Evolutionary conservation across 169 alveolate genomes (phyloP).

Genomic region (Cryptosporidium sp.): DNA sequence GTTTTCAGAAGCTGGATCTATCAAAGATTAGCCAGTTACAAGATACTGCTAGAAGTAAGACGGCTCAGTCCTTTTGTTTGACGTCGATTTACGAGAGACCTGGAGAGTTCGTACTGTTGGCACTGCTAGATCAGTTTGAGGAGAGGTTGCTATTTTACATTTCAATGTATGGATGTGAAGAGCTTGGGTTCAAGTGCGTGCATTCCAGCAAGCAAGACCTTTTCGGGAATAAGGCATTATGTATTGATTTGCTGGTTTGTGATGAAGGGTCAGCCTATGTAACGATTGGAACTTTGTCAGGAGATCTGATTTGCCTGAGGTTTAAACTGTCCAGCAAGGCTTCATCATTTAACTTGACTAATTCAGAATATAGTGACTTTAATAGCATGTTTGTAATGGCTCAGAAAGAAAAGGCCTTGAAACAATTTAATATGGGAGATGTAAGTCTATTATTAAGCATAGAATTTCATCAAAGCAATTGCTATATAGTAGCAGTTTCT

Average conservation of each 20-base stretch:
- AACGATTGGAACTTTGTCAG: slow-evolving; percentile 37
- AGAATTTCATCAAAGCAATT: background rate
- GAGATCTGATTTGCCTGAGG: slow-evolving; percentile 38
- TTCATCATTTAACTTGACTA: background rate
- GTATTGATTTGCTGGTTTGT: background rate
- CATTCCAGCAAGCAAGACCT: background rate
- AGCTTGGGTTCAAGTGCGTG: background rate
- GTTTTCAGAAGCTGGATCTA: background rate
- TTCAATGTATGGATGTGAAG: slow-evolving; percentile 4
- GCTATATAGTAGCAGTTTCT: slow-evolving; percentile 6
- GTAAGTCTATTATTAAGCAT: background rate
- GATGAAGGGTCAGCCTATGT: background rate
- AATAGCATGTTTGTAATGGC: slow-evolving; percentile 7
- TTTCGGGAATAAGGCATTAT: background rate
- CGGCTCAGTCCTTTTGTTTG: background rate
- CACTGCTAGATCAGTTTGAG: background rate
- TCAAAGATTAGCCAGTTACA: background rate
- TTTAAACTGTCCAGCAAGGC: background rate
- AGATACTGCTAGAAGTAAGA: background rate
- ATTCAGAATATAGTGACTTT: background rate
- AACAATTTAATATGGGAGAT: slow-evolving; percentile 39
- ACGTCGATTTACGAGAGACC: background rate
- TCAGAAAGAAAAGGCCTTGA: slow-evolving; percentile 16
- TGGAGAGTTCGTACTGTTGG: slow-evolving; percentile 4
- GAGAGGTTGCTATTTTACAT: background rate